Evolutionary conservation across 2,329 filamentous ascomycete genomes (phyloP), one percentile per base, ranked within the genome.

Genomic region (Pseudogymnoascus sp.): DNA sequence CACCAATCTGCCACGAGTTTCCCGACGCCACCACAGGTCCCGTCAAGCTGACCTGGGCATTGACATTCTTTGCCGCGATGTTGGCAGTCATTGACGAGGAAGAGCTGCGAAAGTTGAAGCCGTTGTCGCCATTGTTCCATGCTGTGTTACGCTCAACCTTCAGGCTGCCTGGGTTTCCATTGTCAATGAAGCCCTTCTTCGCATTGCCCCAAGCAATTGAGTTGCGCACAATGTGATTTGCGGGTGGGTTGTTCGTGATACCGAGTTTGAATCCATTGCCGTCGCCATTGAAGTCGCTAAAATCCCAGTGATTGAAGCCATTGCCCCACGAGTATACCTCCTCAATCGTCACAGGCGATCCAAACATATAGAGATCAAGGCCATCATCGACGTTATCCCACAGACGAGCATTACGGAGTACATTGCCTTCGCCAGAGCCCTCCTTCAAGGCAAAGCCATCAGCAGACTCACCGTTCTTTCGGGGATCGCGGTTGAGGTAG

Each of bases 301-400:
- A 80, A 37, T 67, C 70, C 78, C 78, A 80, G 19, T 74, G 72
- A 63, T 80, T 78, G 63, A 77, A 71, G 6, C 78, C 78, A 62
- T 80, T 80, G 21, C 78, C 77, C 77, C 77, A 80, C 0, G 78
- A 68, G 37, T 78, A 73, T 0, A 76, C 76, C 44, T 80, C 77
- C 29, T 78, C 72, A 40, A 80, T 72, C 0, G 77, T 79, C 10
- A 80, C 66, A 6, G 74, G 70, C 5, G 75, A 78, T 62, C 74
- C 75, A 64, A 80, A 80, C 70, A 72, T 70, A 59, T 61, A 80
- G 0, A 80, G 69, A 66, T 80, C 78, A 4, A 80, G 70, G 1
- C 79, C 79, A 61, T 81, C 79, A 40, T 81, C 79, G 6, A 81
- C 79, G 33, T 81, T 81, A 62, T 81, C 75, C 78, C 78, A 81